Conservation (phyloP, 495 filamentous ascomycete species). For the Hyaloscypha bicolor region DNA sequence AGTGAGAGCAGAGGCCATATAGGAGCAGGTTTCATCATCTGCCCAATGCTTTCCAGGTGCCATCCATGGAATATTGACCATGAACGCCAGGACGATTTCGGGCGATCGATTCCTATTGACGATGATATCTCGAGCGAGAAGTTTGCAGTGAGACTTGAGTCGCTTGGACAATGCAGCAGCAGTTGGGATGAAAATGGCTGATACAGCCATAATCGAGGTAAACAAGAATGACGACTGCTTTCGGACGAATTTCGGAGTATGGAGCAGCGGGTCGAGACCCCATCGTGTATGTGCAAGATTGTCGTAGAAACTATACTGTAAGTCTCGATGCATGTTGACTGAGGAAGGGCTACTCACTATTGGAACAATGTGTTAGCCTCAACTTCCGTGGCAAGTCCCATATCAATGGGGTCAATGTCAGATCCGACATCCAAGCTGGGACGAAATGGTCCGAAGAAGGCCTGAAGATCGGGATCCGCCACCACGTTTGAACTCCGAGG, state of each 20-base stretch:
- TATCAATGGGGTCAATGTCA: constrained; percentile 66
- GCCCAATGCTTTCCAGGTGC: constrained; percentile 64
- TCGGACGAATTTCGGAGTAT: constrained; percentile 65
- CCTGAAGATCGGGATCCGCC: constrained; percentile 34
- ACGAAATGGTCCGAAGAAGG: constrained; percentile 63
- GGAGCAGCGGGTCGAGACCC: constrained; percentile 68
- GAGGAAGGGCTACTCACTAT: constrained; percentile 51
- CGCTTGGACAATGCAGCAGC: constrained; percentile 63
- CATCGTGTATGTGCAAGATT: constrained; percentile 74
- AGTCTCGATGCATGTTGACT: constrained; percentile 5
- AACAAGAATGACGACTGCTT: constrained; percentile 69
- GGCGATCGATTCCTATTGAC: constrained; percentile 62
- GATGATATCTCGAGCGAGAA: constrained; percentile 62
- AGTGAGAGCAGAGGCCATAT: constrained; percentile 67
- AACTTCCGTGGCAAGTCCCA: constrained; percentile 62
- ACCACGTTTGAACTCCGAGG: background rate
- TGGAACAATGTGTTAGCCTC: constrained; percentile 65
- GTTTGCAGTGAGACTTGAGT: constrained; percentile 64
- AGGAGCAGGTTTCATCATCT: constrained; percentile 73
- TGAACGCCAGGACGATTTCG: constrained; percentile 73
- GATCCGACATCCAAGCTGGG: constrained; percentile 62
- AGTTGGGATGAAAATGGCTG: constrained; percentile 64
- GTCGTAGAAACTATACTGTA: constrained; percentile 58
- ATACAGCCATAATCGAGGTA: constrained; percentile 67
- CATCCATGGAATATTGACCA: constrained; percentile 82